Evolutionary conservation across 2,329 filamentous ascomycete species (phyloP).

Genomic region (Teratosphaeriaceae sp.): DNA sequence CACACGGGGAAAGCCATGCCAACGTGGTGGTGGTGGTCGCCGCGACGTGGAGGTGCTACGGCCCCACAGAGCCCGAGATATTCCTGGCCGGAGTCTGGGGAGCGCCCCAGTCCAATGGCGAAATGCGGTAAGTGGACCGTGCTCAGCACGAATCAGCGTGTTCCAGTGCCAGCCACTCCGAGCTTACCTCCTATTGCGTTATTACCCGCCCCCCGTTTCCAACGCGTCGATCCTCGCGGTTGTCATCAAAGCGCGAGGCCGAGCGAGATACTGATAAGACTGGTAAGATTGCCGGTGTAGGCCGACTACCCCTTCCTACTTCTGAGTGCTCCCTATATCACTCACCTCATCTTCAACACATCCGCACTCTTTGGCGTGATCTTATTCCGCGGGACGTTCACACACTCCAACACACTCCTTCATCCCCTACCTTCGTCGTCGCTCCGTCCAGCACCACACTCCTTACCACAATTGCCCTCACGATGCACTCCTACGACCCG

Average conservation of each 20-base stretch:
- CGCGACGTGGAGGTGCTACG: no score
- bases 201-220: no score
- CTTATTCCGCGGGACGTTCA: no score
- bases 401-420: conserved; percentile 1
- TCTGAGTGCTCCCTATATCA: not conserved
- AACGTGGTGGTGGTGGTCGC: no score
- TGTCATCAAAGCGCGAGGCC: conserved; percentile 5
- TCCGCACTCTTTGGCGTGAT: not conserved
- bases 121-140: no score
- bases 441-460: not conserved
- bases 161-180: no score
- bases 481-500: conserved; percentile 3
- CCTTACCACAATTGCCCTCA: conserved; percentile 6
- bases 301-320: not conserved
- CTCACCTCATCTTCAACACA: not conserved
- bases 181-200: not conserved
- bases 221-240: conserved; percentile 4
- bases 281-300: not conserved
- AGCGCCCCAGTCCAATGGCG: no score
- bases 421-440: not conserved
- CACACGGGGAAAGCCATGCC: no score
- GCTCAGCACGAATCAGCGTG: no score
- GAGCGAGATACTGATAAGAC: conserved; percentile 3
- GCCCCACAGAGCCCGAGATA: no score
- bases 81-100: no score